Base-by-base conservation (phyloP, 2,329 filamentous ascomycete genomes). In the Orbilia oligospora region DNA sequence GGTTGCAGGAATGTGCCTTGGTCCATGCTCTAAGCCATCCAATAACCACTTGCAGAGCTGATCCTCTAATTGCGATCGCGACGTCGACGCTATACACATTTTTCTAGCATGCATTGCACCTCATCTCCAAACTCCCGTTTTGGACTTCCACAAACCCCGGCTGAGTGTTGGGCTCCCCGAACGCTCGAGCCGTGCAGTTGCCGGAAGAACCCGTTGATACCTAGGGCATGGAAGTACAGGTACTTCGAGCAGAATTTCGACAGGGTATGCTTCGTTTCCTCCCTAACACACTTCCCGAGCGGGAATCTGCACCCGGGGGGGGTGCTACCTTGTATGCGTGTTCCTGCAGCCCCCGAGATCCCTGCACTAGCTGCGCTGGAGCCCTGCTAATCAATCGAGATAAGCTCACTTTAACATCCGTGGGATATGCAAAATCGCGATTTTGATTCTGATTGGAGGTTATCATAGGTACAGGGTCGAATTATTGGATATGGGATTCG, bases 261-360 rank as follows among this genome's bases (percentile, higher is more conserved):
- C 44, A 9, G 44, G 44, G 5, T 18, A 5, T 9, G n/a, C 5
- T 46, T n/a, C 2, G 44, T 3, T 46, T 46, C 6, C 44, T 46
- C 9, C 33, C 53, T 5, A n/a, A n/a, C n/a, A 22, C n/a, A 36
- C 3, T 58, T 58, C 53, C 53, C 53, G 53, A 58, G 5, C 38
- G 3, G 8, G 38, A 41, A 16, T 14, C 14, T 14, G 5, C 3
- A 41, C 38, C 36, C 12, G 36, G 36, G 36, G 36, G 36, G 36
- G 36, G 6, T 30, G 6, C 27, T 30, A 30, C 27, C n/a, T n/a
- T n/a, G n/a, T n/a, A n/a, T n/a, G 27, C 27, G 27, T 30, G 27
- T 30, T 30, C 27, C 27, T 41, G 55, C 30, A 58, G 30, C 12
- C 0, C n/a, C 51, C 16, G 16, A 55, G 24, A 41, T 14, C 56